Evolutionary conservation across 345 rosid species (phyloP), one percentile per base, ranked within the genome.

Genomic region (Physaria fendleri): DNA sequence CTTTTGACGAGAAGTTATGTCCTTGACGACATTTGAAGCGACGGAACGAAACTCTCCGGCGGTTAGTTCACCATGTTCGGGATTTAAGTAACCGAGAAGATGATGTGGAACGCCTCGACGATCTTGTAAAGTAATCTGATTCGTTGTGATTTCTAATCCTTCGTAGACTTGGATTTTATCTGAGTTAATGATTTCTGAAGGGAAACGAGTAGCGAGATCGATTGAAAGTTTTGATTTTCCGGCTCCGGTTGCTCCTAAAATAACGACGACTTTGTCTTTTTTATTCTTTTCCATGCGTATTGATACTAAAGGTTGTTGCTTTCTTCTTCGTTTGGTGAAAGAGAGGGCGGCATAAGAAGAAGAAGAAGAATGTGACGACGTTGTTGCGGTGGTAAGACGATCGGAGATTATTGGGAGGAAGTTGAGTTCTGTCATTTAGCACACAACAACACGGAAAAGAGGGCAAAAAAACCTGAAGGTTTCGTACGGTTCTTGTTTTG

Each of bases 221-320:
- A 94, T 54, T 37, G 96, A 94, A 11, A 87, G 95, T 4, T 65
- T 52, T 12, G 97, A 79, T 66, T 90, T 94, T 5, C 97, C 99
- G 13, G 83, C 73, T 8, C 97, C 96, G 35, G 96, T 90, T 14
- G 97, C 95, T 11, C 97, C 99, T 82, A 94, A 62, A 59, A 90
- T 75, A 25, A 90, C 92, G 8, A 89, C 55, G 24, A 85, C 42
- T 74, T 85, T 93, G n/a, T 77, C 85, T 48, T 76, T 78, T 7
- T 44, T 73, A 16, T 33, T 48, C 4, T 1, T 7, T 6, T 39
- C 21, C 54, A 29, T 59, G 53, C 60, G 47, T 54, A 16, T 37
- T 24, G 61, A 51, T 38, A 55, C 18, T 15, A 39, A 16, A 4
- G 55, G 28, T 30, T 51, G 28, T 34, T 65, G 27, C 33, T 18